Conservation (phyloP, 805 yeast species). For the Suhomyces faveliae region DNA sequence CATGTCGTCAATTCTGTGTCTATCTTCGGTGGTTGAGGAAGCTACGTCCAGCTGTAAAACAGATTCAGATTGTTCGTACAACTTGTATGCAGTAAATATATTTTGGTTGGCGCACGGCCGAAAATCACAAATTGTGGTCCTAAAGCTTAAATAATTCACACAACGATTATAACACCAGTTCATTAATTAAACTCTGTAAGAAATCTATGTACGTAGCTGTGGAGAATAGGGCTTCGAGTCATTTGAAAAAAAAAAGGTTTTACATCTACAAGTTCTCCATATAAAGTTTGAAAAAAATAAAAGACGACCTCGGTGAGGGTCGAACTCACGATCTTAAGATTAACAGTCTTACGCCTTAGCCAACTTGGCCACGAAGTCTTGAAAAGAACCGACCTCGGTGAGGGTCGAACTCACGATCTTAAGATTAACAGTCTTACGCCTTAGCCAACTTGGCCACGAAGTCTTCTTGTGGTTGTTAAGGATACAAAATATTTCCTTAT, state of each 20-base stretch:
- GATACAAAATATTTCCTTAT: too few species aligned
- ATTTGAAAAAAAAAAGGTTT: too few species aligned
- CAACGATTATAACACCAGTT: too few species aligned
- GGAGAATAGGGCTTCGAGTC: too few species aligned
- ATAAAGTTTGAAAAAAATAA: neutral
- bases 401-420: slow-evolving; percentile 20
- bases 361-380: slow-evolving; percentile 10
- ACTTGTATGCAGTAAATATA: neutral
- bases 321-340: slow-evolving; percentile 10
- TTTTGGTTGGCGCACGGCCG: neutral
- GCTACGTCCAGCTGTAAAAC: neutral
- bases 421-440: slow-evolving; percentile 23
- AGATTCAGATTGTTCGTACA: neutral
- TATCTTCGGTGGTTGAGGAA: neutral
- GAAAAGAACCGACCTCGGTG: slow-evolving; percentile 16
- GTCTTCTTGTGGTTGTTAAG: slow-evolving; percentile 13
- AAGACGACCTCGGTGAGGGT: slow-evolving; percentile 9
- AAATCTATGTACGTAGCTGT: too few species aligned
- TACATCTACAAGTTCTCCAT: neutral
- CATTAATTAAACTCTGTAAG: too few species aligned
- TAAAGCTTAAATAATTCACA: neutral
- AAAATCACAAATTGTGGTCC: neutral
- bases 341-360: slow-evolving; percentile 11
- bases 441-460: slow-evolving; percentile 32
- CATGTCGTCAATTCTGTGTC: slow-evolving; percentile 1